Base-by-base conservation (phyloP, 768 basidiomycete species). In the Tubosaeta brunneosetosa region DNA sequence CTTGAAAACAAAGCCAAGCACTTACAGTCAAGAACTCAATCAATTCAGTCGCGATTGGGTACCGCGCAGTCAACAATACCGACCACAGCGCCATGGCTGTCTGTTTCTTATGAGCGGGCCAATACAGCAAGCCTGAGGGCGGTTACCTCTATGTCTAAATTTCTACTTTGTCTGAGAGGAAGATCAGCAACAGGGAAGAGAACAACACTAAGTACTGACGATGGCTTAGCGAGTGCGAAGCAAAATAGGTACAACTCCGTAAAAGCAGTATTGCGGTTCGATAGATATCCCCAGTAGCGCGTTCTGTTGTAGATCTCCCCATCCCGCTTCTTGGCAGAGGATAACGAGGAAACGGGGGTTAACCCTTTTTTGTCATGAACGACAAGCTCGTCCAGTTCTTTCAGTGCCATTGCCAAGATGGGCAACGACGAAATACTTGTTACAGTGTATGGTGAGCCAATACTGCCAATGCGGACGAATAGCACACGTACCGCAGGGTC, bases 61-160 rank as follows among this genome's bases (percentile, higher is more conserved):
- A 88, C 61, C 80, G 78, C 2, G 84, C 82, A n/a, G 66, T 72
- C 3, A 94, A 71, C 41, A 87, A 72, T 14, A 90, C 85, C n/a
- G 81, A 77, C 87, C 89, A 90, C 38, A 91, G 74, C 0, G 88
- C 85, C 16, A 74, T 70, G 8, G 88, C 83, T 25, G 83, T 88
- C 84, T 91, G 52, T 29, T 34, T 19, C 16, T 50, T 8, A 22
- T 57, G 29, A 52, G 57, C 17, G 32, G 36, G 19, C 3, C 5
- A 40, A 36, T 38, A 37, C 29, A 6, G 25, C 17, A 22, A 41
- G 12, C 31, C 13, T n/a, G 6, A 40, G 42, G 4, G n/a, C 19
- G 59, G 73, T 60, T 55, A 87, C 88, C 72, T 91, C 88, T 76
- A 91, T 87, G 47, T 91, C 88, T 55, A 91, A 82, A 64, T 88